Evolutionary conservation across 805 yeast genomes (phyloP).

Genomic region (Myxozyma monticola): DNA sequence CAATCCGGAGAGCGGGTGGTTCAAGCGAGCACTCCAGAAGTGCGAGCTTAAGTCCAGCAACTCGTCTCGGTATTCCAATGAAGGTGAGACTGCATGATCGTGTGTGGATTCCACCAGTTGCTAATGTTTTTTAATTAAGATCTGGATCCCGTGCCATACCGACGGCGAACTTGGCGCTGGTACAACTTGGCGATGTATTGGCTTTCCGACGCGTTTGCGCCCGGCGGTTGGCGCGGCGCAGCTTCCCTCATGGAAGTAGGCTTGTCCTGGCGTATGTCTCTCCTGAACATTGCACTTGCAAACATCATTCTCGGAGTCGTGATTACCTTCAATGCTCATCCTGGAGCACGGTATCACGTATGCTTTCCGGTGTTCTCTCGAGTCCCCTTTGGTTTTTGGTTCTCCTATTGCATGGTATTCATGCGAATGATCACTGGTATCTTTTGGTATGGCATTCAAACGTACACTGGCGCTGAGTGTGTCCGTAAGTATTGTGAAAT

Average conservation of each 20-base stretch:
- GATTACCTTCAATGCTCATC: conserved; percentile 66
- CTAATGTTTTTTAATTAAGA: no score
- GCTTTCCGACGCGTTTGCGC: conserved; percentile 26
- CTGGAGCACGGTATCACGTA: conserved; percentile 78
- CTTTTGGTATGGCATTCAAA: conserved; percentile 87
- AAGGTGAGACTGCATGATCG: no score
- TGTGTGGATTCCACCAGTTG: no score
- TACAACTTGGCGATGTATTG: conserved; percentile 20
- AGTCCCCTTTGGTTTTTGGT: conserved; percentile 74
- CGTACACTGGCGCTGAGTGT: conserved; percentile 83
- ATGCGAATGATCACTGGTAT: conserved; percentile 86
- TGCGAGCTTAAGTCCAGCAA: no score
- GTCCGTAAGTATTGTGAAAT: no score
- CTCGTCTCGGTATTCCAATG: no score
- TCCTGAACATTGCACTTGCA: conserved; percentile 23
- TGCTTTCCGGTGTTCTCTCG: conserved; percentile 83
- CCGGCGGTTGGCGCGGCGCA: conserved; percentile 30
- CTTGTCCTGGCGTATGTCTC: conserved; percentile 27
- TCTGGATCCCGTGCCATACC: conserved; percentile 27
- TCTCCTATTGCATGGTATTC: conserved; percentile 72
- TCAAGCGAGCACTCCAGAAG: no score
- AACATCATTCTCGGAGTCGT: conserved; percentile 59
- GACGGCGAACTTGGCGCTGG: conserved; percentile 50
- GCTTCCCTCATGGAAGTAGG: conserved; percentile 29
- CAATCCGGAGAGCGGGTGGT: no score